Percentiles rank a stretch among this genome's conserved stretches.
Conservation (phyloP, 768 basidiomycete species). For the Trametes cingulata region DNA sequence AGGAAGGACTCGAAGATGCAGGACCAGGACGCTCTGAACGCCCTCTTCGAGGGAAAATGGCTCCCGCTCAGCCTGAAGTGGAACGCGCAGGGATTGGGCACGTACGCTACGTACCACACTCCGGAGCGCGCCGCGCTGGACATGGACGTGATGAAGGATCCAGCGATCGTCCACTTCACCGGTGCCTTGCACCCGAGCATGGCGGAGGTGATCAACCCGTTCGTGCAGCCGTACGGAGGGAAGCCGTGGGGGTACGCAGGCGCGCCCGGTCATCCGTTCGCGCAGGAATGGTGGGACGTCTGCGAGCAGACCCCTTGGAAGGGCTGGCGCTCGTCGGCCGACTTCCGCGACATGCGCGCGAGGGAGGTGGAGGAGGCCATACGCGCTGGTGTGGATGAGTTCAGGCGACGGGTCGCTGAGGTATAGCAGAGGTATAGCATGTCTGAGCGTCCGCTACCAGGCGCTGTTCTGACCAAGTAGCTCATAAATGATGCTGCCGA, state of each 20-base stretch:
- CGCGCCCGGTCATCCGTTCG: constrained; percentile 51
- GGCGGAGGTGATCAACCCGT: constrained; percentile 48
- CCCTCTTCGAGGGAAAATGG: constrained; percentile 47
- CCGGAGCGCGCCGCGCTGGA: constrained; percentile 37
- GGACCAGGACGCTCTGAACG: constrained; percentile 57
- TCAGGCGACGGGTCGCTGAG: constrained; percentile 5
- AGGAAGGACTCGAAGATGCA: constrained; percentile 35
- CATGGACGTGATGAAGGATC: constrained; percentile 40
- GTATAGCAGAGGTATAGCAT: not conserved
- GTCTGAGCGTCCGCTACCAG: too few relatives aligned
- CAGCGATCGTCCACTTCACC: constrained; percentile 57
- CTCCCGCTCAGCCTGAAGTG: constrained; percentile 42
- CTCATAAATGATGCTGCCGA: too few relatives aligned
- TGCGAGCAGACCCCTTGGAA: constrained; percentile 47
- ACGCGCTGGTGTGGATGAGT: not conserved
- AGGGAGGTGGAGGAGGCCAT: constrained; percentile 21
- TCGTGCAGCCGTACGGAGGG: constrained; percentile 51
- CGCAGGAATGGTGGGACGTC: constrained; percentile 47
- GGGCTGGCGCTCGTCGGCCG: constrained; percentile 32
- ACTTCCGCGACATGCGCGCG: constrained; percentile 25
- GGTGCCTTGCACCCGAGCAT: constrained; percentile 52
- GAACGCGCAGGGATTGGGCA: constrained; percentile 61
- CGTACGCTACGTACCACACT: constrained; percentile 43
- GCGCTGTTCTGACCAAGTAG: too few relatives aligned
- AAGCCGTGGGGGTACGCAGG: constrained; percentile 63